Evolutionary conservation across 331 rosid genomes (phyloP).

Genomic region (Acacia concinna): DNA sequence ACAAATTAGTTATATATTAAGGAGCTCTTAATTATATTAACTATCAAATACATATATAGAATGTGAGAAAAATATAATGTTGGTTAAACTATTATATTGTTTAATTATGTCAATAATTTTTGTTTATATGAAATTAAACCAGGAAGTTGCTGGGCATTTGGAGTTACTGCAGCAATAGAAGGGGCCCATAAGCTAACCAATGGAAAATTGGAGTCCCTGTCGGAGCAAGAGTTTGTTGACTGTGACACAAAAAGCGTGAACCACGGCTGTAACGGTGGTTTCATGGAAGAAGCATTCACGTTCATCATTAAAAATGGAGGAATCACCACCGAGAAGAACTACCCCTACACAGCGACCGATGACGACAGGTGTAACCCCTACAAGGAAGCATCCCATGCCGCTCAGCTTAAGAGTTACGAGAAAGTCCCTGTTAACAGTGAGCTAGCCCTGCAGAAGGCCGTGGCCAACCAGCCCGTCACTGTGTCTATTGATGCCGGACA

Average conservation of each 20-base stretch:
- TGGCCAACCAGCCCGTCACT: conserved; percentile 43
- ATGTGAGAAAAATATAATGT: too few relatives aligned
- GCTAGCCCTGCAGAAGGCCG: conserved; percentile 39
- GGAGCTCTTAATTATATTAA: too few relatives aligned
- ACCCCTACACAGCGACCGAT: conserved; percentile 37
- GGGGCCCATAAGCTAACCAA: conserved; percentile 35
- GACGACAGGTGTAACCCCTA: conserved; percentile 28
- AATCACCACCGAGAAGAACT: conserved; percentile 29
- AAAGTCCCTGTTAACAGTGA: conserved; percentile 39
- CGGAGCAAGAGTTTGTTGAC: conserved; percentile 50
- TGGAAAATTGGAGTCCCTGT: conserved; percentile 39
- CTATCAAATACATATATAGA: too few relatives aligned
- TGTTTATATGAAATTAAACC: not conserved
- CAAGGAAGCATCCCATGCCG: not conserved
- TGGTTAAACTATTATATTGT: not conserved
- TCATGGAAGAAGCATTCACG: conserved; percentile 37
- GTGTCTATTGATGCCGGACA: conserved; percentile 5
- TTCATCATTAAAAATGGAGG: conserved; percentile 37
- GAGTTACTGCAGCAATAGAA: conserved; percentile 40
- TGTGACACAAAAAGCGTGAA: conserved; percentile 32
- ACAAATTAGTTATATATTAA: too few relatives aligned
- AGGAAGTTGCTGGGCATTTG: conserved; percentile 55
- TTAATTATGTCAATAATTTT: not conserved
- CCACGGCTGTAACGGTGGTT: conserved; percentile 48
- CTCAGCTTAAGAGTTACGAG: conserved; percentile 35